Conservation (phyloP, 306 rosid genomes). For the Urtica urens region DNA sequence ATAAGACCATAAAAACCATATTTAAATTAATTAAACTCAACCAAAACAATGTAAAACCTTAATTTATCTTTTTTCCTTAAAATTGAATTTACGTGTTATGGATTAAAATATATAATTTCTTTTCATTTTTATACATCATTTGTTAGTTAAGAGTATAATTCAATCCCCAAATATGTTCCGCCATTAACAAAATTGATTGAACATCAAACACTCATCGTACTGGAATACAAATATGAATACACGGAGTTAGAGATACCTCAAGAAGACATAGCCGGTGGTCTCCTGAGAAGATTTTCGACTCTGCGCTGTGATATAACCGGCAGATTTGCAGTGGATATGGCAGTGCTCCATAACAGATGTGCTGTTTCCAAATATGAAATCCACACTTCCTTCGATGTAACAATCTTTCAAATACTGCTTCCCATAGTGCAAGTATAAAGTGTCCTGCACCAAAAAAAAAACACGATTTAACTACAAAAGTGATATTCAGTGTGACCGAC, state of each 20-base stretch:
- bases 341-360: slow-evolving; percentile 83
- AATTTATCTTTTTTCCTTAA: slow-evolving; percentile 9
- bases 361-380: slow-evolving; percentile 83
- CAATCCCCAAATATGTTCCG: not conserved
- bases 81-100: not conserved
- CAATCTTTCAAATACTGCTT: slow-evolving; percentile 80
- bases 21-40: too few relatives aligned
- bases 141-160: too few relatives aligned
- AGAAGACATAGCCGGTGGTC: slow-evolving; percentile 74
- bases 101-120: too few relatives aligned
- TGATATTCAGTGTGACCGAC: not conserved
- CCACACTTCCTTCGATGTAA: slow-evolving; percentile 91
- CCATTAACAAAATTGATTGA: not conserved
- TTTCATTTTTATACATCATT: too few relatives aligned
- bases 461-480: not conserved
- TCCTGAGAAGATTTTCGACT: slow-evolving; percentile 73
- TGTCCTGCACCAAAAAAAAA: slow-evolving; percentile 43
- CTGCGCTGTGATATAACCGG: slow-evolving; percentile 82
- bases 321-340: slow-evolving; percentile 73
- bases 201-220: too few relatives aligned
- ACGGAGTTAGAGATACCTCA: too few relatives aligned
- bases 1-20: too few relatives aligned
- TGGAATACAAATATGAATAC: slow-evolving; percentile 2
- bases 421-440: slow-evolving; percentile 70
- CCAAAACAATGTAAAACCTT: too few relatives aligned